Conservation (phyloP, 1,284 basidiomycete genomes). For the Kalmanozyma brasiliensis region DNA sequence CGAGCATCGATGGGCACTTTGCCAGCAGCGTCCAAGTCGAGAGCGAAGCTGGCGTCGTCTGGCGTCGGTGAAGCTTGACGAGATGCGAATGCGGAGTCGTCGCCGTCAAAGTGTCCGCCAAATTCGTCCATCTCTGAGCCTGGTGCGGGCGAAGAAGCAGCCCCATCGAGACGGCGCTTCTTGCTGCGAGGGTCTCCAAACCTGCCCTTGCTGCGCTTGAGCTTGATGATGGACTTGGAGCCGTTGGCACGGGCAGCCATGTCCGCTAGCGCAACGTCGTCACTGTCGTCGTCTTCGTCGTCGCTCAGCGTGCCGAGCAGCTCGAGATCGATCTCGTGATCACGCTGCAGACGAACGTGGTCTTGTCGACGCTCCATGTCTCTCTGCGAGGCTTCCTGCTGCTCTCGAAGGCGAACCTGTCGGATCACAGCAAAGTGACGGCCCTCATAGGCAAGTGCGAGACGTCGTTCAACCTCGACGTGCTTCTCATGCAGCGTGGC, state of each 20-base stretch:
- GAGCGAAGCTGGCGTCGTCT: constrained; percentile 33
- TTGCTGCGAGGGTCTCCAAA: constrained; percentile 31
- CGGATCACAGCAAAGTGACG: constrained; percentile 55
- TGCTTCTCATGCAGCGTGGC: constrained; percentile 37
- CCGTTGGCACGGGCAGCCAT: constrained; percentile 31
- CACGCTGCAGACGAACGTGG: constrained; percentile 46
- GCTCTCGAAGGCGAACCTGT: constrained; percentile 40
- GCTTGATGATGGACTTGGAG: constrained; percentile 44
- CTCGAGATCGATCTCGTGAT: constrained; percentile 63
- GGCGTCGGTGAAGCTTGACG: constrained; percentile 37
- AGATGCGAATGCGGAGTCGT: constrained; percentile 39
- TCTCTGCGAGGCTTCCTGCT: constrained; percentile 43
- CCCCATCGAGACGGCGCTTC: constrained; percentile 38
- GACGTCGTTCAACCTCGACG: constrained; percentile 41
- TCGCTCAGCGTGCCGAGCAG: constrained; percentile 62
- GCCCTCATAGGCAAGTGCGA: constrained; percentile 55
- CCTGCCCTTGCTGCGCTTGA: constrained; percentile 50
- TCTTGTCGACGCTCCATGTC: constrained; percentile 37
- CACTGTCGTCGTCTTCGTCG: constrained; percentile 35
- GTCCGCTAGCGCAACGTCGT: constrained; percentile 44
- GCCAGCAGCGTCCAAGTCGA: constrained; percentile 47
- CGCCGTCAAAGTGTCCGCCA: constrained; percentile 30
- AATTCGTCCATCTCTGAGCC: constrained; percentile 41
- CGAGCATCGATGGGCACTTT: constrained; percentile 56
- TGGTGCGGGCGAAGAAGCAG: constrained; percentile 35